Conservation (phyloP, 2,329 filamentous ascomycete species). For the Pyrenochaeta sp. region DNA sequence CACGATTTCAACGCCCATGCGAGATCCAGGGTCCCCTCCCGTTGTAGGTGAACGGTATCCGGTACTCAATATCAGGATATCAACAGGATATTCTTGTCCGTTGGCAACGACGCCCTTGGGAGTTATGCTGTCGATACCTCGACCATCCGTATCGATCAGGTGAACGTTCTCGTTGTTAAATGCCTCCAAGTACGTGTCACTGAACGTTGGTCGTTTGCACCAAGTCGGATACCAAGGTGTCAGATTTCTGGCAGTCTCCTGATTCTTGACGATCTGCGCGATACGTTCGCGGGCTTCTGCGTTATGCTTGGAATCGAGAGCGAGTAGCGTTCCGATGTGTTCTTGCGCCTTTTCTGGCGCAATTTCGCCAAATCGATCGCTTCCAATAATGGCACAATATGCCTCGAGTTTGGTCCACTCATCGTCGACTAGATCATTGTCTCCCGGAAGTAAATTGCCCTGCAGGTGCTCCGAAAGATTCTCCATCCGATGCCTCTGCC, state of each 20-base stretch:
- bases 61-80: slow-evolving; percentile 56
- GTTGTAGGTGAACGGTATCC: slow-evolving; percentile 34
- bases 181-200: slow-evolving; percentile 62
- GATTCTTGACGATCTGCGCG: slow-evolving; percentile 59
- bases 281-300: slow-evolving; percentile 56
- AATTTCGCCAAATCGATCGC: slow-evolving; percentile 32
- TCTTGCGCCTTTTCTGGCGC: slow-evolving; percentile 47
- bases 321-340: slow-evolving; percentile 49
- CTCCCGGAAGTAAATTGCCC: slow-evolving; percentile 17
- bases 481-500: slow-evolving; percentile 54
- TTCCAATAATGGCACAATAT: slow-evolving; percentile 41
- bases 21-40: slow-evolving; percentile 9
- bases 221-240: slow-evolving; percentile 66
- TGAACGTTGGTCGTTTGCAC: slow-evolving; percentile 69
- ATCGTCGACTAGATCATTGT: slow-evolving; percentile 56
- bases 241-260: slow-evolving; percentile 58
- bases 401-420: slow-evolving; percentile 53
- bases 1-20: slow-evolving; percentile 40
- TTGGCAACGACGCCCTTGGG: slow-evolving; percentile 54
- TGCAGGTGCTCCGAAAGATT: slow-evolving; percentile 53
- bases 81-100: slow-evolving; percentile 56
- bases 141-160: slow-evolving; percentile 65
- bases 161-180: slow-evolving; percentile 67
- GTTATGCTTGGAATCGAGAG: slow-evolving; percentile 52
- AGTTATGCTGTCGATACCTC: slow-evolving; percentile 58